Conservation (phyloP, 352 stramenopile genomes). For the Pythium folliculosum region DNA sequence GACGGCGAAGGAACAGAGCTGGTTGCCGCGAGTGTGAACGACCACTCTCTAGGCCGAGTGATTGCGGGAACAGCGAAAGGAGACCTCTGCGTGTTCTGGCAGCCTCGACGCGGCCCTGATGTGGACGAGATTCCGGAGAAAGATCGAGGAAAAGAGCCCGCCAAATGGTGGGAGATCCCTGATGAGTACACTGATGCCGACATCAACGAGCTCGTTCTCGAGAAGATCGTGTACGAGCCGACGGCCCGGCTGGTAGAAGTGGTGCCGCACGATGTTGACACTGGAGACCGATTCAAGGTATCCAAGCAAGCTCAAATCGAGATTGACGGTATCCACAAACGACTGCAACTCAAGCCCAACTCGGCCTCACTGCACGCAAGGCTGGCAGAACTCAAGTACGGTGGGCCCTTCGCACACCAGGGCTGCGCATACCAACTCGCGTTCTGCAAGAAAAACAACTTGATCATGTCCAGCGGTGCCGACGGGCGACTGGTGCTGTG, state of each 20-base stretch:
- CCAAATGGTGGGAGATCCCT: constrained; percentile 78
- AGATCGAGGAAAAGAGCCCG: constrained; percentile 43
- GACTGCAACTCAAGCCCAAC: constrained; percentile 50
- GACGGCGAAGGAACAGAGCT: constrained; percentile 52
- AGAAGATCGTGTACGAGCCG: constrained; percentile 62
- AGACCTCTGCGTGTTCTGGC: constrained; percentile 70
- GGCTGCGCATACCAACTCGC: constrained; percentile 46
- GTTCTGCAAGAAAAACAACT: constrained; percentile 58
- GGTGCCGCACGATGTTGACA: constrained; percentile 62
- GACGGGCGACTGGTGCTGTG: constrained; percentile 59
- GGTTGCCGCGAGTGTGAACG: constrained; percentile 39
- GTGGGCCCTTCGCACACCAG: constrained; percentile 49
- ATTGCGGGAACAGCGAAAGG: constrained; percentile 65
- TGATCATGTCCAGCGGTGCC: constrained; percentile 51
- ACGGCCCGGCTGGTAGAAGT: constrained; percentile 60
- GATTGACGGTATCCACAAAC: constrained; percentile 55
- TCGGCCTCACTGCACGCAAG: constrained; percentile 41
- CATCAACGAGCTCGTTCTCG: constrained; percentile 61
- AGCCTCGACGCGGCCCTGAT: constrained; percentile 45
- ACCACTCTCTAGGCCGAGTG: constrained; percentile 63
- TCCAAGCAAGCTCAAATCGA: constrained; percentile 54
- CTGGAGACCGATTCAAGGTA: constrained; percentile 67
- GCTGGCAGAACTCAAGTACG: constrained; percentile 54
- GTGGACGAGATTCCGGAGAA: constrained; percentile 34
- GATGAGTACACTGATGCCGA: constrained; percentile 64